These are phyloP conservation scores for Leucocoprinus birnbaumii DNA, from an alignment of 768 basidiomycete genomes.

Conservation along the genomic window DNA sequence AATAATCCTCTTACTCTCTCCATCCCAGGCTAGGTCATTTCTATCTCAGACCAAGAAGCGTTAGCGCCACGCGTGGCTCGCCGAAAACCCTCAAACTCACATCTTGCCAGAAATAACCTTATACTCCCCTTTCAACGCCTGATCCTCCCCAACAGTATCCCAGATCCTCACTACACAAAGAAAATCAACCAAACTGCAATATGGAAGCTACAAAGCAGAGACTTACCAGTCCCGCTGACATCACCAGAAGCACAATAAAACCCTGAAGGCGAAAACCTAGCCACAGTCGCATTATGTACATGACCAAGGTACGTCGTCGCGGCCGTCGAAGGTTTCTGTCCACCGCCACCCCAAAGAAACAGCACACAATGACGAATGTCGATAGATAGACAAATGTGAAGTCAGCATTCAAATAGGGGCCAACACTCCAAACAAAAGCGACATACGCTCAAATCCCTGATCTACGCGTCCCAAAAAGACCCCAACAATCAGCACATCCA, in stretches of 20 bases:
- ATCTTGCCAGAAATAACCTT: conserved; percentile 70
- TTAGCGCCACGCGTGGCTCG: neutral
- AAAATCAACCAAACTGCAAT: neutral
- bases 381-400: neutral
- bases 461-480: conserved; percentile 37
- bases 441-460: conserved; percentile 79
- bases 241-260: conserved; percentile 96
- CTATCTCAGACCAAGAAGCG: conserved; percentile 30
- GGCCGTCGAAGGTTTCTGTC: conserved; percentile 24
- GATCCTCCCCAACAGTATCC: conserved; percentile 88
- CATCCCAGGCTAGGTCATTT: conserved; percentile 95
- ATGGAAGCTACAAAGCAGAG: neutral
- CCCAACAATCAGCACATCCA: neutral
- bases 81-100: conserved; percentile 36
- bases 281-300: conserved; percentile 81
- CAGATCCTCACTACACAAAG: conserved; percentile 74
- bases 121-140: conserved; percentile 78
- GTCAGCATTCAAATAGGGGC: neutral
- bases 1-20: conserved; percentile 94
- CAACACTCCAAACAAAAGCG: neutral
- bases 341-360: neutral
- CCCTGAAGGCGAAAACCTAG: conserved; percentile 89
- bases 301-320: conserved; percentile 79
- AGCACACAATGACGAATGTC: neutral
- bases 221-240: conserved; percentile 70